These are phyloP conservation scores for Monosporascus ibericus DNA, from an alignment of 2,329 filamentous ascomycete species.

Conservation along the genomic window DNA sequence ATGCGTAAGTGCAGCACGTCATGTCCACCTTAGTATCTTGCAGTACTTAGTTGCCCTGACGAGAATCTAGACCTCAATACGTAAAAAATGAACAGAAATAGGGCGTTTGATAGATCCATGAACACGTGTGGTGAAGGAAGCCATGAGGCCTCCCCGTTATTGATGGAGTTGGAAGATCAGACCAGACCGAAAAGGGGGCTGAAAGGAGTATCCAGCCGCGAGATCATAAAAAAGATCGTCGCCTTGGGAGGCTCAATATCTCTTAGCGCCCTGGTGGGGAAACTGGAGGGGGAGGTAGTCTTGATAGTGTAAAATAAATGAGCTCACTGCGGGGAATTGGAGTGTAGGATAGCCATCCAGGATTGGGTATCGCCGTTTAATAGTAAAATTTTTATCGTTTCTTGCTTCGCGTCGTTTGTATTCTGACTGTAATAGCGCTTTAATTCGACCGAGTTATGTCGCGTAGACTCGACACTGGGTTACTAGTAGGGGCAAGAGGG, in stretches of 20 bases:
- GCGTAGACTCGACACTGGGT: too few relatives aligned
- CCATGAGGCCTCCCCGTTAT: too few relatives aligned
- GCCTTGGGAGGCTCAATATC: not conserved
- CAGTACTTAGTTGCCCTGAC: too few relatives aligned
- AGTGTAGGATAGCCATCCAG: too few relatives aligned
- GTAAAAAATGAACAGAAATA: too few relatives aligned
- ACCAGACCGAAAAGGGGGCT: not conserved
- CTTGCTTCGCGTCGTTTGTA: too few relatives aligned
- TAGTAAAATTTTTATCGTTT: too few relatives aligned
- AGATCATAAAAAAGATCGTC: not conserved
- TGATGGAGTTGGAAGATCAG: not conserved
- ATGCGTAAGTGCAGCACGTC: not conserved
- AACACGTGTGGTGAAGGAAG: too few relatives aligned
- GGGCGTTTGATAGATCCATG: too few relatives aligned
- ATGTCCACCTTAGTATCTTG: not conserved
- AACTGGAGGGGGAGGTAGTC: not conserved
- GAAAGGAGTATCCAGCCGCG: not conserved
- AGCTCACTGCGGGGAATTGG: not conserved
- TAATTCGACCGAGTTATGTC: not conserved
- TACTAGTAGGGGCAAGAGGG: too few relatives aligned
- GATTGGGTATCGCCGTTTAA: not conserved
- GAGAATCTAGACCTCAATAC: too few relatives aligned
- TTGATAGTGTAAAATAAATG: not conserved
- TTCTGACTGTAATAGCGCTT: too few relatives aligned
- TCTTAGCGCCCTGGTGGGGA: not conserved